These are phyloP conservation scores for Nicotiana obtusifolia DNA, from an alignment of 257 asterid species.

Conservation along the genomic window DNA sequence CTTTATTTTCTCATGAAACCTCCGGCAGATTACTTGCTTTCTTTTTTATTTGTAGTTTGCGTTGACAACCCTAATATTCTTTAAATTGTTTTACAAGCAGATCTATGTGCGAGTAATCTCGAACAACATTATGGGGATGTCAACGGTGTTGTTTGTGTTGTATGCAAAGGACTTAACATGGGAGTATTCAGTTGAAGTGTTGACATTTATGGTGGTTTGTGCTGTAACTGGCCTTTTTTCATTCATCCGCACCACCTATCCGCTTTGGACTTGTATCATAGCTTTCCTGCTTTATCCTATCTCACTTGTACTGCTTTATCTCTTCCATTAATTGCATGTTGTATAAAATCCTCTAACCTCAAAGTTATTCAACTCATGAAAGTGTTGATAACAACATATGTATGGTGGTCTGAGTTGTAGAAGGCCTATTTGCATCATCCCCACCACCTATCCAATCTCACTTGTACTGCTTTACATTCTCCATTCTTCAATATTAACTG, in stretches of 20 bases:
- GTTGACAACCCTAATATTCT: background rate
- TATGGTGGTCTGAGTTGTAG: too few species aligned
- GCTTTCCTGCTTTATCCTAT: slow-evolving; percentile 50
- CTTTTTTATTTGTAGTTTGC: too few species aligned
- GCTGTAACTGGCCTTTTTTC: slow-evolving; percentile 40
- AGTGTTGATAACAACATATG: background rate
- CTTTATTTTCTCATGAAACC: too few species aligned
- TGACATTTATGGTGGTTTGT: slow-evolving; percentile 37
- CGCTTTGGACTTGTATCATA: slow-evolving; percentile 44
- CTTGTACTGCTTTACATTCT: background rate
- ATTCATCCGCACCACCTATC: slow-evolving; percentile 29
- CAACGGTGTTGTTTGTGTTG: slow-evolving; percentile 37
- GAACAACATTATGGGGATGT: slow-evolving; percentile 60
- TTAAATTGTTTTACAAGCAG: slow-evolving; percentile 22
- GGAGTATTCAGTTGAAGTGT: slow-evolving; percentile 63
- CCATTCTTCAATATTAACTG: background rate
- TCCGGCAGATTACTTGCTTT: too few species aligned
- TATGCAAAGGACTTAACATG: slow-evolving; percentile 51
- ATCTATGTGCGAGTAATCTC: slow-evolving; percentile 53
- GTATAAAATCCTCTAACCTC: background rate
- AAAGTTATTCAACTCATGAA: background rate
- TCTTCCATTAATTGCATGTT: slow-evolving; percentile 22
- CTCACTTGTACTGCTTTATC: slow-evolving; percentile 36
- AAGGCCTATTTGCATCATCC: too few species aligned
- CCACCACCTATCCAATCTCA: too few species aligned